Conservation (phyloP, 345 rosid species). For the Salix caprea region DNA sequence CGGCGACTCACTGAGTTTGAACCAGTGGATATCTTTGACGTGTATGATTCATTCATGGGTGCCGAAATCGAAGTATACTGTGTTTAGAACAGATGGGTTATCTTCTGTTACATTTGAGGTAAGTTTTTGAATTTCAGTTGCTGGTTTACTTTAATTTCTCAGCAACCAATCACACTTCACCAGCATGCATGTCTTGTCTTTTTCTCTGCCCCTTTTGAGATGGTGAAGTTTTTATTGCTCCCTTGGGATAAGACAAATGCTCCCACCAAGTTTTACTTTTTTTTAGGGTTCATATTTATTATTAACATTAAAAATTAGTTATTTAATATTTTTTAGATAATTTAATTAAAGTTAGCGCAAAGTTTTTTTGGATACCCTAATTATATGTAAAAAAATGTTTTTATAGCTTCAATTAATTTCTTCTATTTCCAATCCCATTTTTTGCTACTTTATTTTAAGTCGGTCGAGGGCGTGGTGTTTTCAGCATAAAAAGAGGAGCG, state of each 20-base stretch:
- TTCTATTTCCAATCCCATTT: background rate
- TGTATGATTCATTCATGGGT: conserved; percentile 70
- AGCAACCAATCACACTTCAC: conserved; percentile 10
- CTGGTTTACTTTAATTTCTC: background rate
- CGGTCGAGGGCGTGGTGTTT: background rate
- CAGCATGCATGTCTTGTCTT: conserved; percentile 27
- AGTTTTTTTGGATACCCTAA: too few relatives aligned
- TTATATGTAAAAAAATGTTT: too few relatives aligned
- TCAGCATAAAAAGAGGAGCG: conserved; percentile 28
- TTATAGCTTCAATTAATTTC: background rate
- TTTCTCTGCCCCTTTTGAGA: background rate
- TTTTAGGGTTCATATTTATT: too few relatives aligned
- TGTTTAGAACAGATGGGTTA: conserved; percentile 43
- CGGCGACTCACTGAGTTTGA: conserved; percentile 85
- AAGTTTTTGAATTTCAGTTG: background rate
- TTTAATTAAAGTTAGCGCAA: too few relatives aligned
- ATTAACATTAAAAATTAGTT: too few relatives aligned
- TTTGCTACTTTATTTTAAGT: background rate
- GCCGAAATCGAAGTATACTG: conserved; percentile 51
- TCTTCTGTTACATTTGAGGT: conserved; percentile 69
- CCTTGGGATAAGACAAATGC: too few relatives aligned
- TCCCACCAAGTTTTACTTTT: too few relatives aligned
- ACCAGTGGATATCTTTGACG: conserved; percentile 74
- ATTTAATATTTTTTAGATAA: too few relatives aligned
- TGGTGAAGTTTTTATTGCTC: conserved; percentile 9